Base-by-base conservation (phyloP, 2,329 filamentous ascomycete genomes). In the Exophiala mesophila region DNA sequence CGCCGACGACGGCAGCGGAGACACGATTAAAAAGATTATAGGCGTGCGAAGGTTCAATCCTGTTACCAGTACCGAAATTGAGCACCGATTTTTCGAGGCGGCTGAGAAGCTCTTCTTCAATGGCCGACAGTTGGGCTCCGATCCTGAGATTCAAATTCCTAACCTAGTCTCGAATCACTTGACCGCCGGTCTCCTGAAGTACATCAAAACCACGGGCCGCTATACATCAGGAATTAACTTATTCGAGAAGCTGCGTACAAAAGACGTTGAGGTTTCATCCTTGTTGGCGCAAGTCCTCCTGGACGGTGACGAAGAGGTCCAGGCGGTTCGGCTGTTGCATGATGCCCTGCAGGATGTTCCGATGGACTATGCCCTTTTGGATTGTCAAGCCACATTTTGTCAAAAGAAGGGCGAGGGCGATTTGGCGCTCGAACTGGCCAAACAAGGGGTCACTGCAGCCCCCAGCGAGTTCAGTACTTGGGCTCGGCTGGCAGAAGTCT, bases 41-140 rank as follows among this genome's bases (percentile, higher is more conserved):
- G 92, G 90, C n/a, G 88, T 97, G 37, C 78, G 92, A 55, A 80
- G 92, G 50, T 97, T 98, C 74, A 98, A 98, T 61, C 92, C 92
- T 1, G 87, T 98, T 48, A 96, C 88, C 35, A 97, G 86, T 64
- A 97, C 92, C n/a, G 92, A 98, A 64, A 88, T 88, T 47, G 92
- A 98, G 66, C 92, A 98, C 62, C 87, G 87, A 53, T 98, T 98
- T 62, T 72, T 98, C 30, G 85, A 94, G 58, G 88, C 92, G 15
- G 92, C 92, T 8, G 92, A 98, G 67, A 84, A 85, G 57, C 74
- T 98, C 21, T 98, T 98, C 67, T 97, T 97, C 69, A 80, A 85
- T 66, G 90, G 88, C 87, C 56, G 89, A 81, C 90, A 97, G 66
- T 72, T 98, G 17, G 94, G 92, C 41, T 97, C 92, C 13, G 92